Percentiles rank a stretch among this genome's conserved stretches.
Evolutionary conservation across 2,329 filamentous ascomycete species (phyloP).

Genomic region (Penicillium sp.): DNA sequence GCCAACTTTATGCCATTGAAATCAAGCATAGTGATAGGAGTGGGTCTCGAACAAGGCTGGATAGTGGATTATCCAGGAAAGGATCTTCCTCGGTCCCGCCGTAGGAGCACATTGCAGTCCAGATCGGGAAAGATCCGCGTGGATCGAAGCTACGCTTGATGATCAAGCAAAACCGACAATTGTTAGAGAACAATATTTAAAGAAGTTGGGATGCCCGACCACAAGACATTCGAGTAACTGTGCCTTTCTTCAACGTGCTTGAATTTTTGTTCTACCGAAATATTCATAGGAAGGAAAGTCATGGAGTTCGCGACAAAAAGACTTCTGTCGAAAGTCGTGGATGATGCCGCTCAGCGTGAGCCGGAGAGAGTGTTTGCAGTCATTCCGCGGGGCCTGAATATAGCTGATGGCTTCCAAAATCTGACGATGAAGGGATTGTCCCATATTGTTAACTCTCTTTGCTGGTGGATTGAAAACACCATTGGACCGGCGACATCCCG

Average conservation of each 20-base stretch:
- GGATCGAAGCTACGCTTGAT: neutral
- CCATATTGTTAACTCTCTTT: constrained; percentile 24
- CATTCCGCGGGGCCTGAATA: constrained; percentile 17
- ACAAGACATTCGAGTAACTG: neutral
- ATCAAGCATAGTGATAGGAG: neutral
- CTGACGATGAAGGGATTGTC: constrained; percentile 24
- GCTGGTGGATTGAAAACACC: constrained; percentile 28
- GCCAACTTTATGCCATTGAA: neutral
- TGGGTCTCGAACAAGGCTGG: neutral
- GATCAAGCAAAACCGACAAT: neutral
- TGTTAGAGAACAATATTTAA: neutral
- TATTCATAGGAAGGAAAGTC: neutral
- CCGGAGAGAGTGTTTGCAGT: constrained; percentile 20
- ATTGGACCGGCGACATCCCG: constrained; percentile 13
- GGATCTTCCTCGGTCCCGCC: neutral
- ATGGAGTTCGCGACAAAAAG: neutral
- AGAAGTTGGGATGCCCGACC: neutral
- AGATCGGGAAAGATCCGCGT: neutral
- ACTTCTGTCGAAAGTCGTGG: neutral
- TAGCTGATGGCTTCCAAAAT: constrained; percentile 25
- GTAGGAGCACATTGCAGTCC: neutral
- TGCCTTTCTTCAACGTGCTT: neutral
- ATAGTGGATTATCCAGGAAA: neutral
- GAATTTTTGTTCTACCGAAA: neutral
- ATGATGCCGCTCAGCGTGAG: constrained; percentile 3